Evolutionary conservation across 2,329 filamentous ascomycete species (phyloP), one percentile per base, ranked within the genome.

Genomic region (Raffaelea arxii): DNA sequence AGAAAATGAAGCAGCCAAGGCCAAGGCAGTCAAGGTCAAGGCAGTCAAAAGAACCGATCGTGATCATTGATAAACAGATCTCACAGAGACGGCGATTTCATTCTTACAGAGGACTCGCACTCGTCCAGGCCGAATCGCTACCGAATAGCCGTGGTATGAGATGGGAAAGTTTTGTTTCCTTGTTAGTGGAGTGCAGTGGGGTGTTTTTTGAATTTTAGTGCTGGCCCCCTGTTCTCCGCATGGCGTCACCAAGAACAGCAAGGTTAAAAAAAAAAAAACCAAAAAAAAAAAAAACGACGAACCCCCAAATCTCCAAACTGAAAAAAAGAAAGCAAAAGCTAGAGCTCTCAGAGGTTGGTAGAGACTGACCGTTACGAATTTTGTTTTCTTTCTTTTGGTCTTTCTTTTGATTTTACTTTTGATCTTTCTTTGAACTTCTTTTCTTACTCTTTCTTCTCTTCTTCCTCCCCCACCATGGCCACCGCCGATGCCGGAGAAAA

Each of bases 401-500:
- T 32, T 16, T 32, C 10, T 10, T 32, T 32, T 16, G 27, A 9
- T 32, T 32, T 32, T 16, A 32, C 27, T 32, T 16, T 16, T 9
- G 10, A 32, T 32, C 16, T 9, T 32, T 10, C 27, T 16, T 32
- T 32, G 16, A 9, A 32, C 10, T 32, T 32, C 16, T 32, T 32
- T 32, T 9, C 9, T 16, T 32, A 32, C 27, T 16, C 35, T 11
- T 18, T 11, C 30, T 16, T 4, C 12, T 14, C 18, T 10, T 7
- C 18, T 30, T 7, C 23, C 16, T 10, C 25, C 6, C 18, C 25
- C 30, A 40, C 12, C 16, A 49, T 49, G 48, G 42, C 40, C n/a
- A 3, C 27, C 27, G 44, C 49, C 41, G 48, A 48, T 32, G 40
- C 44, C 43, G 46, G 39, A 41, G 43, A 47, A 30, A 51, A 53